Conservation (phyloP, 2,329 filamentous ascomycete species). For the Colletotrichum lentis region DNA sequence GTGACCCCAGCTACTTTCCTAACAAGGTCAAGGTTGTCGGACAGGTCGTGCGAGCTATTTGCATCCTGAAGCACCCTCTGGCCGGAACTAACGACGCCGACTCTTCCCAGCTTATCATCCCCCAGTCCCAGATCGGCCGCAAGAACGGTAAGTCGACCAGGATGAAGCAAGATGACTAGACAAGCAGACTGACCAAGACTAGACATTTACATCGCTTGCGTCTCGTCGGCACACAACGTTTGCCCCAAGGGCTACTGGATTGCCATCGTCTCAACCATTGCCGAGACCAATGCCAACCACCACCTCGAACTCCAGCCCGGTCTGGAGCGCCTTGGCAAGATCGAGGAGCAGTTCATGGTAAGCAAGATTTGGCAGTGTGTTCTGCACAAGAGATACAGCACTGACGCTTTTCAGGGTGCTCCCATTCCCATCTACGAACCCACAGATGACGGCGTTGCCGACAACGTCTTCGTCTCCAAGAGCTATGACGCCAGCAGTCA, state of each 20-base stretch:
- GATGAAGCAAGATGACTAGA: neutral
- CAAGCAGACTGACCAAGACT: slow-evolving; percentile 34
- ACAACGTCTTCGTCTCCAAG: slow-evolving; percentile 97
- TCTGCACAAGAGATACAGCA: neutral
- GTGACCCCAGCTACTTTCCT: slow-evolving; percentile 96
- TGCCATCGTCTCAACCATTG: slow-evolving; percentile 96
- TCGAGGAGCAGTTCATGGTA: slow-evolving; percentile 97
- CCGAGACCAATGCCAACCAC: slow-evolving; percentile 90
- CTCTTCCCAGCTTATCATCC: slow-evolving; percentile 94
- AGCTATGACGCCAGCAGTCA: slow-evolving; percentile 98
- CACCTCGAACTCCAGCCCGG: slow-evolving; percentile 94
- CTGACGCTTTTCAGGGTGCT: slow-evolving; percentile 60
- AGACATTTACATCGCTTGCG: slow-evolving; percentile 97
- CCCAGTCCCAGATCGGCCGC: slow-evolving; percentile 94
- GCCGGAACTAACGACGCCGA: slow-evolving; percentile 88
- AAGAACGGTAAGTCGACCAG: slow-evolving; percentile 77
- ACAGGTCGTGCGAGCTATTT: slow-evolving; percentile 94
- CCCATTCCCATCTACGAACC: slow-evolving; percentile 96
- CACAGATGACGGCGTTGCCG: slow-evolving; percentile 78
- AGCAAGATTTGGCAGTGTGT: slow-evolving; percentile 37
- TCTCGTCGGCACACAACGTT: slow-evolving; percentile 95
- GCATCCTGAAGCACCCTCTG: slow-evolving; percentile 94
- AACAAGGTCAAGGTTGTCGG: slow-evolving; percentile 86
- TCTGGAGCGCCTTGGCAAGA: slow-evolving; percentile 88
- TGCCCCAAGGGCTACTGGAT: slow-evolving; percentile 99